A percentile compares a stretch with the other conserved stretches of the same genome.
These are phyloP conservation scores for Pythium biforme DNA, from an alignment of 352 stramenopile genomes.

Conservation along the genomic window DNA sequence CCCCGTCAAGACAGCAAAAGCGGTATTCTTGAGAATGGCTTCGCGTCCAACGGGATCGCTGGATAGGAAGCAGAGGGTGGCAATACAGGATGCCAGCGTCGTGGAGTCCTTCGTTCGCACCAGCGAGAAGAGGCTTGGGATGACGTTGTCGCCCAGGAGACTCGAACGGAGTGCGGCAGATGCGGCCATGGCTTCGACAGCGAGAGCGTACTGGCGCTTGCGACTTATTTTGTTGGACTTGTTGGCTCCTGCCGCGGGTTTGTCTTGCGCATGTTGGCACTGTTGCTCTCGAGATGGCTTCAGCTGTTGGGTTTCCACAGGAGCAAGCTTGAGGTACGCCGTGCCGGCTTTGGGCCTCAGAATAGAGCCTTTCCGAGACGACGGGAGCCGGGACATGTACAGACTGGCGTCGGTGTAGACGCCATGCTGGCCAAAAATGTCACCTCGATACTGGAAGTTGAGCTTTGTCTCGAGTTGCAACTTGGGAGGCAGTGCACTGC, in stretches of 20 bases:
- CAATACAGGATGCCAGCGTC: slow-evolving; percentile 50
- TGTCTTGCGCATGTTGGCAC: not conserved
- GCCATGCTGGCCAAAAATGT: slow-evolving; percentile 72
- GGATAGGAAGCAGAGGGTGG: slow-evolving; percentile 49
- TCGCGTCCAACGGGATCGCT: slow-evolving; percentile 34
- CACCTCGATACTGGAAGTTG: slow-evolving; percentile 70
- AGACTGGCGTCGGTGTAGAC: slow-evolving; percentile 63
- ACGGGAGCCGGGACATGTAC: slow-evolving; percentile 71
- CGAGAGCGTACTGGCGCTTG: slow-evolving; percentile 65
- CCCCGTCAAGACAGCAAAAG: slow-evolving; percentile 39
- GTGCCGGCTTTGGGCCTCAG: slow-evolving; percentile 30
- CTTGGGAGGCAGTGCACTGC: not conserved
- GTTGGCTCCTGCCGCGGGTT: not conserved
- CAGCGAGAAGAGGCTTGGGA: slow-evolving; percentile 58
- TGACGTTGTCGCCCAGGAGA: slow-evolving; percentile 59
- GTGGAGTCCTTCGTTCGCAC: slow-evolving; percentile 58
- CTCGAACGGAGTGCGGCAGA: slow-evolving; percentile 49
- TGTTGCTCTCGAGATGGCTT: not conserved
- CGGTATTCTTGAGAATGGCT: slow-evolving; percentile 54
- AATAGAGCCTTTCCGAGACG: slow-evolving; percentile 40
- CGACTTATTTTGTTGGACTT: slow-evolving; percentile 37
- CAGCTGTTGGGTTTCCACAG: slow-evolving; percentile 26
- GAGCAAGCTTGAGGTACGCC: slow-evolving; percentile 54
- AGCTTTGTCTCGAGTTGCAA: slow-evolving; percentile 32
- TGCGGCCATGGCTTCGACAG: slow-evolving; percentile 64